Conservation (phyloP, 1,284 basidiomycete species). For the Cryptococcus jaspeensis region DNA sequence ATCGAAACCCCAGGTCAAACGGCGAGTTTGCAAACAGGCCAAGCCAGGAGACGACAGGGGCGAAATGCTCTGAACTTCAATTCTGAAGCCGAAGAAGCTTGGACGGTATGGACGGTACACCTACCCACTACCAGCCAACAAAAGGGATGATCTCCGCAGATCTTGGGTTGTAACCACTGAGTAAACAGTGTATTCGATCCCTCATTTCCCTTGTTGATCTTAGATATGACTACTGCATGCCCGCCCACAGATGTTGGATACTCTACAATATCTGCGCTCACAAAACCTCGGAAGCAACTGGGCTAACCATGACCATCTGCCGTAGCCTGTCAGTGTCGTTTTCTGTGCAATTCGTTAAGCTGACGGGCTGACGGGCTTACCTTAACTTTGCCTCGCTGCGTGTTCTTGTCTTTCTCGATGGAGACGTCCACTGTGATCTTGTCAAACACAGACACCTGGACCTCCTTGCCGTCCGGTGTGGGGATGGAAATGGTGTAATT, state of each 20-base stretch:
- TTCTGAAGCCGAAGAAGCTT: too few species aligned
- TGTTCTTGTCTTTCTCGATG: constrained; percentile 93
- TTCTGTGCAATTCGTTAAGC: not conserved
- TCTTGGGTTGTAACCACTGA: too few species aligned
- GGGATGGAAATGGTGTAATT: constrained; percentile 81
- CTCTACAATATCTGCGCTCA: constrained; percentile 10
- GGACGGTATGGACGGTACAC: too few species aligned
- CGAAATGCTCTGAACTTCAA: too few species aligned
- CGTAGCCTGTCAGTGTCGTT: not conserved
- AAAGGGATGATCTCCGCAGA: too few species aligned
- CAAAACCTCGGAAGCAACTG: constrained; percentile 41
- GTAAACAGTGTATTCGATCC: too few species aligned
- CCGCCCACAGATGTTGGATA: not conserved
- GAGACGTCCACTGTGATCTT: constrained; percentile 85
- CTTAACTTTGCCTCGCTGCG: constrained; percentile 86
- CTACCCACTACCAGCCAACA: too few species aligned
- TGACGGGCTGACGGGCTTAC: constrained; percentile 62
- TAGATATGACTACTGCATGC: too few species aligned
- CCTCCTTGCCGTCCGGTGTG: constrained; percentile 50
- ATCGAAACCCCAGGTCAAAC: too few species aligned
- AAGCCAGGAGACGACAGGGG: too few species aligned
- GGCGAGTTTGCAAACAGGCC: too few species aligned
- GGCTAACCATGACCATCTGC: constrained; percentile 41
- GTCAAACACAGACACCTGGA: constrained; percentile 81
- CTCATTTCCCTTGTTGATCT: too few species aligned